phyloP scores from a whole-genome alignment of 2,329 filamentous ascomycete genomes.

The Rhytidhysteron rufulum region DNA sequence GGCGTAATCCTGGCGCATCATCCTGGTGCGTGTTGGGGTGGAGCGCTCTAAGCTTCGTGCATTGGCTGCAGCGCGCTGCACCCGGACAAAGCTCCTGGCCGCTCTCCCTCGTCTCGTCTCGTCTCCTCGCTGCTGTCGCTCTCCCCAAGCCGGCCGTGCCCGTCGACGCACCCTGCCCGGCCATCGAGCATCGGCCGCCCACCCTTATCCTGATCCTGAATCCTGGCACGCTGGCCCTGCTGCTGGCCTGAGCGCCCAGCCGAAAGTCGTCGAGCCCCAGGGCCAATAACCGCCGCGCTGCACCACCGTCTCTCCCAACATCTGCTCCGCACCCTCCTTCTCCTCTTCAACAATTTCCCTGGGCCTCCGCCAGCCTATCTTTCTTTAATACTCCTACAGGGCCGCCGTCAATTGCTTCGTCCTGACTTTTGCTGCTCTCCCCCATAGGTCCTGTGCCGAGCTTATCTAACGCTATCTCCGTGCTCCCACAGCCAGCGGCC shows the following conservation, averaged over 20 bases:
- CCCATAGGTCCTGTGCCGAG: slow-evolving; percentile 3
- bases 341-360: slow-evolving; percentile 22
- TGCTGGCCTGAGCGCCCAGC: too few species aligned
- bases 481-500: too few species aligned
- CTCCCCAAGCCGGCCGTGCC: too few species aligned
- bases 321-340: slow-evolving; percentile 13
- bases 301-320: slow-evolving; percentile 33
- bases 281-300: slow-evolving; percentile 27
- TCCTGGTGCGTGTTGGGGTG: slow-evolving; percentile 31
- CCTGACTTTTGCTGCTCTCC: too few species aligned
- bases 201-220: slow-evolving; percentile 24
- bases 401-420: too few species aligned
- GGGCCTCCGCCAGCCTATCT: slow-evolving; percentile 31
- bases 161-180: slow-evolving; percentile 8
- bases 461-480: slow-evolving; percentile 16
- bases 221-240: slow-evolving; percentile 18
- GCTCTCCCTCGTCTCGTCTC: too few species aligned
- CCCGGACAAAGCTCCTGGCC: slow-evolving; percentile 14
- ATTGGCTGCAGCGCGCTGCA: too few species aligned
- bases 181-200: too few species aligned
- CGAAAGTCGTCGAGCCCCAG: slow-evolving; percentile 15
- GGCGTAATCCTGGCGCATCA: slow-evolving; percentile 22
- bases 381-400: slow-evolving; percentile 24
- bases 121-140: too few species aligned
- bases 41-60: too few species aligned